These are phyloP conservation scores for Blepharisma japonicum DNA, from an alignment of 73 alveolate species.

Conservation along the genomic window DNA sequence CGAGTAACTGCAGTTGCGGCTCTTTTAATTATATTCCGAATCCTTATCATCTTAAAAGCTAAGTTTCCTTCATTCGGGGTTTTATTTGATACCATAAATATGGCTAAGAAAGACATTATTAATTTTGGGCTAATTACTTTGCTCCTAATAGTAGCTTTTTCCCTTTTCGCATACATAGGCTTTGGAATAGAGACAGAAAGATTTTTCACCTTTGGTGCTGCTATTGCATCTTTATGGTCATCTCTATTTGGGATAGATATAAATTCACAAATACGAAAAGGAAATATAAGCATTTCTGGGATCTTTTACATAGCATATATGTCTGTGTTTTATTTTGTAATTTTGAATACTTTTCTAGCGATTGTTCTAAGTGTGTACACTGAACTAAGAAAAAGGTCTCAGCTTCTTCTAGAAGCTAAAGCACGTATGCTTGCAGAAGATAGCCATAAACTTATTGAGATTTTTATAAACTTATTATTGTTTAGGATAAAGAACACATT, in stretches of 20 bases:
- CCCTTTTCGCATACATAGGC: conserved; percentile 32
- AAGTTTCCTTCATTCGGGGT: conserved; percentile 74
- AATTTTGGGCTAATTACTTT: conserved; percentile 38
- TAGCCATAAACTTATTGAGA: conserved; percentile 32
- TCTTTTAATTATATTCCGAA: conserved; percentile 49
- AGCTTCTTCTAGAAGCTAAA: conserved; percentile 51
- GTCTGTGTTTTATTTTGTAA: conserved; percentile 36
- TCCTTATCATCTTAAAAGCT: conserved; percentile 45
- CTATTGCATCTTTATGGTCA: conserved; percentile 32
- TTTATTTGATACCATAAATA: conserved; percentile 58
- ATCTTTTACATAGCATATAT: conserved; percentile 31
- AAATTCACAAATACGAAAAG: conserved; percentile 30
- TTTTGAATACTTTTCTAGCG: conserved; percentile 50
- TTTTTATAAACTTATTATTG: neutral
- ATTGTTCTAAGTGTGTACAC: conserved; percentile 58
- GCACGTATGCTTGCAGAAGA: conserved; percentile 52
- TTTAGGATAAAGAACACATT: conserved; percentile 17
- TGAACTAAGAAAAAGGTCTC: conserved; percentile 39
- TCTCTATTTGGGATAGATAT: conserved; percentile 28
- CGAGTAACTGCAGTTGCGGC: conserved; percentile 40
- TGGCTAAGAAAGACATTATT: conserved; percentile 51
- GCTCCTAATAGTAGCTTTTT: conserved; percentile 21
- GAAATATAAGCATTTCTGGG: neutral
- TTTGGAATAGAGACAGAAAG: conserved; percentile 40
- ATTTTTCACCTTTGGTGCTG: conserved; percentile 23